Base-by-base conservation (phyloP, 1,284 basidiomycete species). In the Heterobasidion occidentale region DNA sequence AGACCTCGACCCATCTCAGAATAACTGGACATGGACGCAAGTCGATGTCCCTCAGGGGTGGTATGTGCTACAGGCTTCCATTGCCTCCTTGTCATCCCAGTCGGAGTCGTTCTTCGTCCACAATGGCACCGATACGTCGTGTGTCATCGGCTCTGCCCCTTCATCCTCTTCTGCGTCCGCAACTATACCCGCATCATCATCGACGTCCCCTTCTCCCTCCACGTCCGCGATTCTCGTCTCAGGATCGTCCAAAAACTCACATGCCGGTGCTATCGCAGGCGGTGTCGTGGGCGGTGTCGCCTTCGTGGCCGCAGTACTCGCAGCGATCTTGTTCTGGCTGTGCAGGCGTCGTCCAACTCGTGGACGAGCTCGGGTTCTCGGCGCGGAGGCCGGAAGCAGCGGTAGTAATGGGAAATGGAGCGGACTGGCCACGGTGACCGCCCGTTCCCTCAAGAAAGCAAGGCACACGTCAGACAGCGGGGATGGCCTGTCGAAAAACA, bases 261-360 rank as follows among this genome's bases (percentile, higher is more conserved):
- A 68, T 35, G 59, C 62, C 1, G 71, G 70, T 9, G 70, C 70
- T 1, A 69, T 73, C 19, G 70, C 64, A 9, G 72, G 72, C 11
- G 70, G 71, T 33, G 67, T 73, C 35, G 59, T 73, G 27, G 71
- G 70, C 27, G 71, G 70, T 34, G 54, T 71, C 15, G 65, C 61
- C 9, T 58, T 67, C 49, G 20, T 69, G 27, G 60, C 51, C 9
- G 63, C 61, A 5, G 51, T 64, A 19, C 20, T 67, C 20, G 61
- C 52, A 11, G 56, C 63, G 27, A 56, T 70, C 50, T 12, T 60
- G n/a, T 54, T 50, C 54, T 58, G 38, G 17, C 56, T 68, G 54
- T 62, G 61, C 53, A 63, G 69, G 52, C 62, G 66, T n/a, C 56
- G 49, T 33, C 8, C 45, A 9, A 19, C 15, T 20, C 42, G 17